phyloP scores from a whole-genome alignment of 345 rosid genomes.

The Salix koriyanagi region DNA sequence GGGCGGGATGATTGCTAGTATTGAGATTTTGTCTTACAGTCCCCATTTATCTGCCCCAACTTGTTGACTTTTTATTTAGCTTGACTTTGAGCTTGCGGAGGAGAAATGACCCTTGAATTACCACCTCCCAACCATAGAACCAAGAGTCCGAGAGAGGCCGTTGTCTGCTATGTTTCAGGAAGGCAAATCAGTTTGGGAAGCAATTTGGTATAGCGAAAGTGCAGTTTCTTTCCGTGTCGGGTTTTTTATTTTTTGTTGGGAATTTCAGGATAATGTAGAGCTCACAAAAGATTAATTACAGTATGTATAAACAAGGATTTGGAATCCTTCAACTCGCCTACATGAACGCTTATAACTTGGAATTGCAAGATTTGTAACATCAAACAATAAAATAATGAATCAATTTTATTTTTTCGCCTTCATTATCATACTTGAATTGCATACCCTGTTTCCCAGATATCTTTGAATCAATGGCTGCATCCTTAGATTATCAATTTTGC shows the following conservation, averaged over 20 bases:
- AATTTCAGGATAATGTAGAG: neutral
- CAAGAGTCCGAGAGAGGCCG: neutral
- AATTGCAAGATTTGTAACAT: constrained; percentile 6
- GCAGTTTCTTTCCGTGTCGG: no score
- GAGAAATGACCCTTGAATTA: neutral
- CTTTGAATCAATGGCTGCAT: neutral
- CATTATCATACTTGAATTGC: neutral
- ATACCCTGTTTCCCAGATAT: neutral
- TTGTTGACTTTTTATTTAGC: no score
- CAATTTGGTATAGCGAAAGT: neutral
- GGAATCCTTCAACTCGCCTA: neutral
- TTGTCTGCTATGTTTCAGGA: neutral
- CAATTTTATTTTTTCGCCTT: neutral
- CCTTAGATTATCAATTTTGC: neutral
- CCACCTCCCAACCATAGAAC: neutral
- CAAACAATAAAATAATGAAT: neutral
- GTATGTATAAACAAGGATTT: neutral
- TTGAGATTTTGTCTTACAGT: neutral
- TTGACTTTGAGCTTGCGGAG: neutral
- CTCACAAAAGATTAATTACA: neutral
- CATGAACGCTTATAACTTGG: neutral
- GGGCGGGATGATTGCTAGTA: neutral
- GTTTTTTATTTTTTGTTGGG: no score
- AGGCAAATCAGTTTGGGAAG: neutral
- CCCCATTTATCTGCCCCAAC: neutral